Evolutionary conservation across 345 rosid genomes (phyloP), one percentile per base, ranked within the genome.

Genomic region (Hibiscus syriacus): DNA sequence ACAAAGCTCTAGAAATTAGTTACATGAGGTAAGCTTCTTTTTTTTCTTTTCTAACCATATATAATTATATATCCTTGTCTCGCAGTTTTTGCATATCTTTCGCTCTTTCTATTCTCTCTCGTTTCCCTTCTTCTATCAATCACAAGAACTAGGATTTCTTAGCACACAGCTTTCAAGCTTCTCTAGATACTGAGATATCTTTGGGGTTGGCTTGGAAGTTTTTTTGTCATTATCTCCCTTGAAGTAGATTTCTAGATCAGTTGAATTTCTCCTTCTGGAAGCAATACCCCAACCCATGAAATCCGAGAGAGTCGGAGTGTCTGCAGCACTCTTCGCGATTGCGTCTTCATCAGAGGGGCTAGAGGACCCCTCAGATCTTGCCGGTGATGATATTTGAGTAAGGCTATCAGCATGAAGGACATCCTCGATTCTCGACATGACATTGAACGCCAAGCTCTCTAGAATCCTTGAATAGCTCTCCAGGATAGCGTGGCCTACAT

Each of bases 381-480:
- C 34, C 4, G 32, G n/a, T 27, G 67, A 29, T 66, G 81, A 50
- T 0, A 70, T 75, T 70, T 39, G 82, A 34, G 81, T 78, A 1
- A 79, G 54, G 2, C 82, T 61, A 69, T 94, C 95, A 0, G 98
- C 86, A 2, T 81, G 75, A n/a, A 91, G 85, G 70, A 94, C 96
- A 39, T 94, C 99, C 46, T 94, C 99, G 38, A 94, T 87, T 72
- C 91, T 85, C 0, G 98, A 89, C 82, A 85, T 54, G 20, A 91
- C 84, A 1, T 88, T 86, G 80, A 41, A 81, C 1, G 99, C 99
- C 79, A 91, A 77, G 83, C 92, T 94, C 71, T 94, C 99, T 76
- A 94, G 83, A 58, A 87, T 80, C 80, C 99, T 87, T 1, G 99
- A 94, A 72, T 91, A 94, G 84, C 98, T 94, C 77, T 91, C 99